Base-by-base conservation (phyloP, 495 filamentous ascomycete species). In the Neurospora intermedia region DNA sequence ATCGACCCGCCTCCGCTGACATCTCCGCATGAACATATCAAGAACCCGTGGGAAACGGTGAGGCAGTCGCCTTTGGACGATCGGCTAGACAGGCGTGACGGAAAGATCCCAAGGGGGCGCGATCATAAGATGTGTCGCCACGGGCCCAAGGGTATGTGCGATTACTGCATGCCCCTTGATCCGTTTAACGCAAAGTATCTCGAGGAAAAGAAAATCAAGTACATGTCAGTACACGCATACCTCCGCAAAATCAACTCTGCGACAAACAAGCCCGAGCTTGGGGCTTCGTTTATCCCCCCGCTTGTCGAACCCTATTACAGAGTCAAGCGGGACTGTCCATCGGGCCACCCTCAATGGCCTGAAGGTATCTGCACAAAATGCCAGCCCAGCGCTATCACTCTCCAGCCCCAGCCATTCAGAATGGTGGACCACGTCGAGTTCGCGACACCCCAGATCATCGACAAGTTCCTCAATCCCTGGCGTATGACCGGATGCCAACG, bases 371-470 rank as follows among this genome's bases (percentile, higher is more conserved):
- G 96, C 83, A 96, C 94, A 54, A 99, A 98, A 81, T 99, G 96
- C 78, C 96, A 99, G 78, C 96, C 96, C 16, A 97, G 94, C 73
- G 96, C 96, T 38, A 99, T 99, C 80, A 97, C 92, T 59, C 85
- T 99, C 27, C 94, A 98, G 76, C 92, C 93, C 16, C 96, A 99
- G 79, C 86, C 92, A 41, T 99, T 92, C 78, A 92, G 96, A n/a
- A 98, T 94, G 93, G 94, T 99, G 1, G 96, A 99, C 77, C 96
- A 99, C 81, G 94, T 99, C 75, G 96, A 99, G 79, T 98, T 99
- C 79, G 88, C 96, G 4, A 89, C 91, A 1, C 88, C 93, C 2
- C 87, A 87, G 43, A 83, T 98, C 27, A 91, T 99, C 79, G 91
- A 99, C 78, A 90, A 89, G 9, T 88, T 98, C 41, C 88, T 99